phyloP scores from a whole-genome alignment of 768 basidiomycete species.

The Serendipita sp. region DNA sequence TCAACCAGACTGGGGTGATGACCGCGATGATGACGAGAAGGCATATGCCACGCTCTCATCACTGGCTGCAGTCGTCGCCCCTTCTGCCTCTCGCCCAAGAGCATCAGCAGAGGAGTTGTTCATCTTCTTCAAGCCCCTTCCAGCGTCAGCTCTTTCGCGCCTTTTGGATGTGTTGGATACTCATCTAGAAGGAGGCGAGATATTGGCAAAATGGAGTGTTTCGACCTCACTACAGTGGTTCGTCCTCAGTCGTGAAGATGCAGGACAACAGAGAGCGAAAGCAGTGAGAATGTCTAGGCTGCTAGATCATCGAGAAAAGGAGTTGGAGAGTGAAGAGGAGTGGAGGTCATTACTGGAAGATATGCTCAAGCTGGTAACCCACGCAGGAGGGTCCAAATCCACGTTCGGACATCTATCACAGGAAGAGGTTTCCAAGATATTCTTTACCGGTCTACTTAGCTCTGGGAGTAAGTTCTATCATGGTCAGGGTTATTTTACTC shows the following conservation, averaged over 20 bases:
- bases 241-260: constrained; percentile 53
- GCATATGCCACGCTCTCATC: constrained; percentile 71
- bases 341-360: constrained; percentile 84
- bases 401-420: constrained; percentile 63
- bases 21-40: constrained; percentile 50
- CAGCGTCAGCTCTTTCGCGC: constrained; percentile 54
- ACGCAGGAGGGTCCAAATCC: constrained; percentile 47
- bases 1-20: constrained; percentile 72
- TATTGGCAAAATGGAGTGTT: constrained; percentile 74
- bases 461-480: constrained; percentile 57
- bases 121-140: constrained; percentile 68
- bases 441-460: constrained; percentile 70
- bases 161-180: constrained; percentile 84
- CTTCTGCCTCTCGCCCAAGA: constrained; percentile 41
- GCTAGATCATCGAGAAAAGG: constrained; percentile 38
- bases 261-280: constrained; percentile 58
- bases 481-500: neutral
- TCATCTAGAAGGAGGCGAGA: constrained; percentile 87
- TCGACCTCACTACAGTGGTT: constrained; percentile 82
- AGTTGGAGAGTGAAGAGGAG: constrained; percentile 45
- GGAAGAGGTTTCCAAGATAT: constrained; percentile 65
- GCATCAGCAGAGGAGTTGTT: constrained; percentile 55
- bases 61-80: constrained; percentile 62
- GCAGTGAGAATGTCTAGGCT: constrained; percentile 74
- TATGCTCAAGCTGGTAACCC: constrained; percentile 65